phyloP scores from a whole-genome alignment of 1,284 basidiomycete genomes.

The Pyrrhoderma noxium region DNA sequence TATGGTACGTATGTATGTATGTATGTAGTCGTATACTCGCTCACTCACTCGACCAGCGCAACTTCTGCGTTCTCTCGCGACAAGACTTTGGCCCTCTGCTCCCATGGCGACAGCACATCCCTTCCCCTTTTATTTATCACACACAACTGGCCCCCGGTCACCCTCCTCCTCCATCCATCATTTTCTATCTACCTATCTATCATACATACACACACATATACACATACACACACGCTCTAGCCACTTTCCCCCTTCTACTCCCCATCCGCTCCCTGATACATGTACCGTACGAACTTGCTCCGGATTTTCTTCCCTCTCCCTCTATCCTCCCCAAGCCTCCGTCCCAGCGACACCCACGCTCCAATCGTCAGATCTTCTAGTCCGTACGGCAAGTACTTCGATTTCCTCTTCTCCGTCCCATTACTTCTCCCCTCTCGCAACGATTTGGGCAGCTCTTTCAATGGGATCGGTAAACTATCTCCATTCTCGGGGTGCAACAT shows the following conservation, averaged over 20 bases:
- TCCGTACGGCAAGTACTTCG: constrained; percentile 62
- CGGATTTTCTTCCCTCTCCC: constrained; percentile 36
- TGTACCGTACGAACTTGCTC: constrained; percentile 56
- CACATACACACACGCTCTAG: not conserved
- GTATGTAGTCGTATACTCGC: not conserved
- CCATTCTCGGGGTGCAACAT: constrained; percentile 30
- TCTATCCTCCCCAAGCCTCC: constrained; percentile 55
- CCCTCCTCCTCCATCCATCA: not conserved
- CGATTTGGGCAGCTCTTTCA: constrained; percentile 53
- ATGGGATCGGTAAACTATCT: constrained; percentile 50
- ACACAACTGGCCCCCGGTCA: constrained; percentile 17
- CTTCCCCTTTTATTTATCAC: constrained; percentile 19
- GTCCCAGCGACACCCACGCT: constrained; percentile 69
- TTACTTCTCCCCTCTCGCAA: constrained; percentile 34
- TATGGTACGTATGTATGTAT: not conserved
- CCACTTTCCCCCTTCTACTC: constrained; percentile 22
- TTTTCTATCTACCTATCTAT: constrained; percentile 11
- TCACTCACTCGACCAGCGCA: not conserved
- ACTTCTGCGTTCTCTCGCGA: not conserved
- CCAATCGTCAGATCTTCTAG: constrained; percentile 72
- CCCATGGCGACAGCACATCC: constrained; percentile 9
- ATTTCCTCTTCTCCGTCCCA: constrained; percentile 29
- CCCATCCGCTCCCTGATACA: constrained; percentile 54
- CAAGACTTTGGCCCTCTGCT: no score
- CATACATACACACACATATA: constrained; percentile 19